Percentiles rank a stretch among this genome's conserved stretches.
phyloP scores from a whole-genome alignment of 805 yeast species.

The Clavispora asparagi region DNA sequence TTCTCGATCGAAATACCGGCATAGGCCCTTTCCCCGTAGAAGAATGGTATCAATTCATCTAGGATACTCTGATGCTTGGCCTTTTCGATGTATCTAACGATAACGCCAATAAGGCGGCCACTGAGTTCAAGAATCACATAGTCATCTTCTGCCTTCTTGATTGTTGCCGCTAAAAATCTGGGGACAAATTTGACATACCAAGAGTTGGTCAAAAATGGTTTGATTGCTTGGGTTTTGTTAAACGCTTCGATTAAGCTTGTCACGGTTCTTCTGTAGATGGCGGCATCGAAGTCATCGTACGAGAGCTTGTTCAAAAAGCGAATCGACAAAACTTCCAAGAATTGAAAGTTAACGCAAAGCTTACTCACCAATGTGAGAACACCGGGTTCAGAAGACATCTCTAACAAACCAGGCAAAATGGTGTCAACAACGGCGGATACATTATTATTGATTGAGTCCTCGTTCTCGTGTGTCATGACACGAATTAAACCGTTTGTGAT shows the following conservation, averaged over 20 bases:
- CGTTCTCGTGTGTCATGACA: slow-evolving; percentile 27
- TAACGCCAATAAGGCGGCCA: slow-evolving; percentile 38
- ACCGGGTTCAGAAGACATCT: slow-evolving; percentile 25
- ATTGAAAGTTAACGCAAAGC: slow-evolving; percentile 36
- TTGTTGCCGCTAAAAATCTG: slow-evolving; percentile 21
- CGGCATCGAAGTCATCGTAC: slow-evolving; percentile 10
- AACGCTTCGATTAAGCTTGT: slow-evolving; percentile 17
- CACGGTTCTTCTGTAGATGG: slow-evolving; percentile 8
- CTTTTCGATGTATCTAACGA: slow-evolving; percentile 34
- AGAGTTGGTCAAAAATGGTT: slow-evolving; percentile 35
- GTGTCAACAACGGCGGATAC: slow-evolving; percentile 35
- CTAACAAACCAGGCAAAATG: slow-evolving; percentile 24
- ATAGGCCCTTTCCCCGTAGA: slow-evolving; percentile 20
- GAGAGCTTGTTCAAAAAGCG: slow-evolving; percentile 39
- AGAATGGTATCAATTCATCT: slow-evolving; percentile 30
- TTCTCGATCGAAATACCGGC: slow-evolving; percentile 11
- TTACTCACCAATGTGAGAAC: slow-evolving; percentile 19
- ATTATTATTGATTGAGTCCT: slow-evolving; percentile 19
- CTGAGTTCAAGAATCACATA: slow-evolving; percentile 28
- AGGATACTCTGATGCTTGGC: slow-evolving; percentile 44
- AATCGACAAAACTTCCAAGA: slow-evolving; percentile 41
- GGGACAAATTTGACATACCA: slow-evolving; percentile 44
- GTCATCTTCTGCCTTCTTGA: slow-evolving; percentile 12
- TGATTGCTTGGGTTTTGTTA: slow-evolving; percentile 21
- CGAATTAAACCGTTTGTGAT: slow-evolving; percentile 51